Evolutionary conservation across 1,139 yeast species (phyloP), one percentile per base, ranked within the genome.

Genomic region (Debaryomyces nepalensis): DNA sequence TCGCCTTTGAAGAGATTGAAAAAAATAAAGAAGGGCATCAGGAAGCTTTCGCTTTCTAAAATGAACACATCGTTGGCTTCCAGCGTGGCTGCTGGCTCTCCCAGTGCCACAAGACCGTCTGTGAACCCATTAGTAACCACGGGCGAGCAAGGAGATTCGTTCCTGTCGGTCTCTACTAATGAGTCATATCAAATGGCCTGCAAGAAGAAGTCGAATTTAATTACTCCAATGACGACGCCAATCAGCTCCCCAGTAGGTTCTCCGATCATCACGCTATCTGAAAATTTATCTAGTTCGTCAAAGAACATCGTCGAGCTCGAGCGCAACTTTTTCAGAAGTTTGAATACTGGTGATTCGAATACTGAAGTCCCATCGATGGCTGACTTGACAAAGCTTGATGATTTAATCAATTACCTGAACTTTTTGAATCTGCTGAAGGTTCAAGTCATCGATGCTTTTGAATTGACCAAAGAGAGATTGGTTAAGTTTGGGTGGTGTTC

Each of bases 401-500:
- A 69, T 29, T 60, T 70, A 43, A 50, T 65, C 33, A 62, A 62
- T 41, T 70, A 64, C 49, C 59, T 62, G 48, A 45, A 51, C n/a
- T 69, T 58, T 45, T 55, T 70, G 44, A 57, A 51, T 18, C 55
- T 58, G 34, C 72, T 67, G 49, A 66, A 65, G 47, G 54, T 52
- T 34, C 54, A 63, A n/a, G 56, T 68, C 18, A 57, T 56, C 32
- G 68, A 66, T 14, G 73, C 73, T 3, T 73, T 63, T 48, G 67
- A 61, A 33, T 52, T 59, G 18, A 67, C 77, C n/a, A 66, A 57
- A 41, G 55, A 59, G 36, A 59, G 70, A 41, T 61, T 73, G 44
- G 45, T 52, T 20, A 63, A 61, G 31, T 64, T 71, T 40, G 79
- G 79, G 2, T 73, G 79, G 79, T 72, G 77, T 49, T 70, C 77